Evolutionary conservation across 805 yeast genomes (phyloP).

Genomic region (Kodamaea sagamina): DNA sequence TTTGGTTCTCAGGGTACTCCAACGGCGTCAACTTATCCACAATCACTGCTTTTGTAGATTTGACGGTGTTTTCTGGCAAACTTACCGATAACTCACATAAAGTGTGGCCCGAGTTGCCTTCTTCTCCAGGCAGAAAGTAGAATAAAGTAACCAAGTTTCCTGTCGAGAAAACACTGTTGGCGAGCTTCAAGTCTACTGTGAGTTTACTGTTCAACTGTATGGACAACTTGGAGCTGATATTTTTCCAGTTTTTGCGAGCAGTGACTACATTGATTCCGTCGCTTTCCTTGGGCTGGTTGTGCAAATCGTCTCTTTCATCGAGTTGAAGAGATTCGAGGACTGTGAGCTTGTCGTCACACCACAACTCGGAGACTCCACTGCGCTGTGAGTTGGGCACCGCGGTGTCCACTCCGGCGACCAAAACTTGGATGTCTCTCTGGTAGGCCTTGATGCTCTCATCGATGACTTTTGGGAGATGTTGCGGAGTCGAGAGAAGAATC

Average conservation of each 20-base stretch:
- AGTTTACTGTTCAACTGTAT: constrained; percentile 18
- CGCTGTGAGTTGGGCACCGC: constrained; percentile 33
- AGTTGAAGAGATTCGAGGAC: constrained; percentile 23
- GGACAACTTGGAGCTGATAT: constrained; percentile 26
- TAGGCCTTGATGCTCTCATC: constrained; percentile 29
- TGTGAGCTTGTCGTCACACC: constrained; percentile 32
- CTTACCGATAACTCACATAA: constrained; percentile 28
- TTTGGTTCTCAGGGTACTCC: constrained; percentile 15
- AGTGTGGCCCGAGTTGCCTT: constrained; percentile 29
- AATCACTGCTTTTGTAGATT: neutral
- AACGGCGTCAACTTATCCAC: constrained; percentile 41
- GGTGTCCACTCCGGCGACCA: constrained; percentile 45
- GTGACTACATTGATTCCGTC: constrained; percentile 39
- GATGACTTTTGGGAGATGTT: constrained; percentile 32
- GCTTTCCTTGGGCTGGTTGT: constrained; percentile 27
- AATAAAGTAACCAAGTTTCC: constrained; percentile 37
- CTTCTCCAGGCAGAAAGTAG: constrained; percentile 18
- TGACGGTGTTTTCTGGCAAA: constrained; percentile 8
- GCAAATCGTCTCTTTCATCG: constrained; percentile 27
- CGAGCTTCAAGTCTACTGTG: constrained; percentile 28
- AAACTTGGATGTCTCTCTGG: constrained; percentile 33
- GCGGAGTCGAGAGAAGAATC: constrained; percentile 39
- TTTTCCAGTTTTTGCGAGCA: constrained; percentile 42
- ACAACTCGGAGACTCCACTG: constrained; percentile 41
- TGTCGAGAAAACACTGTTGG: constrained; percentile 44